Evolutionary conservation across 306 rosid species (phyloP).

Genomic region (Ziziphus jujuba): DNA sequence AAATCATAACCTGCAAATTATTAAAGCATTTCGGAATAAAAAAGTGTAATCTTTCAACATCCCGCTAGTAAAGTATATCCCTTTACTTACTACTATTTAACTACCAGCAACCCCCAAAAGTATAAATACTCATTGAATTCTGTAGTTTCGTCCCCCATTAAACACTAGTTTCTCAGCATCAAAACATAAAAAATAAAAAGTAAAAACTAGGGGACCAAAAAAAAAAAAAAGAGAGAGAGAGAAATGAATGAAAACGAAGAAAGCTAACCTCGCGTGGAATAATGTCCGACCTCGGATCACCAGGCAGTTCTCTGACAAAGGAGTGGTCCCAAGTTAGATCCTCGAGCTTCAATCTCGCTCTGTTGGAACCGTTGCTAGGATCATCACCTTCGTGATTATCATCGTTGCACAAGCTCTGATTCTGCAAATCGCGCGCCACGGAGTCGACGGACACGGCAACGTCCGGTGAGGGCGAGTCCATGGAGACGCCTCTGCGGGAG

Average conservation of each 20-base stretch:
- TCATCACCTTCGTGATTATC: conserved; percentile 15
- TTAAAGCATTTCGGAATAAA: neutral
- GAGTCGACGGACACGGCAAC: conserved; percentile 59
- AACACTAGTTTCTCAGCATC: conserved; percentile 7
- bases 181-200: conserved; percentile 23
- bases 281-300: conserved; percentile 72
- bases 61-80: too few relatives aligned
- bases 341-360: conserved; percentile 45
- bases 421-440: conserved; percentile 56
- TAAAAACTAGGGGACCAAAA: too few relatives aligned
- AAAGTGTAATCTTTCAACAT: neutral
- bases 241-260: neutral
- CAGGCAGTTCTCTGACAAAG: conserved; percentile 64
- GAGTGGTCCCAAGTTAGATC: conserved; percentile 95
- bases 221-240: neutral
- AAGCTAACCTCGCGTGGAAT: conserved; percentile 69
- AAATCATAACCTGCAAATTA: neutral
- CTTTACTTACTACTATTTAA: too few relatives aligned
- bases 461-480: conserved; percentile 56
- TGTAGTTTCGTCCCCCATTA: neutral
- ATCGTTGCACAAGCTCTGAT: conserved; percentile 45
- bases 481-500: conserved; percentile 35
- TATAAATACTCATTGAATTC: neutral
- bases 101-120: neutral
- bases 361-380: conserved; percentile 7